These are phyloP conservation scores for Moniliophthora roreri DNA, from an alignment of 1,284 basidiomycete species.

Conservation along the genomic window DNA sequence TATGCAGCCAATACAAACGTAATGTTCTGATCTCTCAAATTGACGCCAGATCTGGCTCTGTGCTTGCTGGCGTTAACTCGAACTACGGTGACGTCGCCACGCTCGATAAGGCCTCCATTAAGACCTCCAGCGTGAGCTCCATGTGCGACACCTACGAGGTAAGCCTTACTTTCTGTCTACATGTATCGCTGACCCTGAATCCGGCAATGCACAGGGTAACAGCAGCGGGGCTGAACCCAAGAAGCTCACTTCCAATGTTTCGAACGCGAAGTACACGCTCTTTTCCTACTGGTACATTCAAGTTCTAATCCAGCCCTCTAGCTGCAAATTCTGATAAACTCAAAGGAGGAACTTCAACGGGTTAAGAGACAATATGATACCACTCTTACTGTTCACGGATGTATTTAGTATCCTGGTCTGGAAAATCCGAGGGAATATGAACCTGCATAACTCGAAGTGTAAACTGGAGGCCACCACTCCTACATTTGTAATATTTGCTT, in stretches of 20 bases:
- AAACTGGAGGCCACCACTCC: too few species aligned
- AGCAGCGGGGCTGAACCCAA: neutral
- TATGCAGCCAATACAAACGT: constrained; percentile 8
- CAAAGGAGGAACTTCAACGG: too few species aligned
- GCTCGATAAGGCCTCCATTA: constrained; percentile 1
- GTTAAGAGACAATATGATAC: too few species aligned
- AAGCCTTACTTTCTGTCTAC: neutral
- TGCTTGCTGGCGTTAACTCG: constrained; percentile 16
- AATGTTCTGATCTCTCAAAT: constrained; percentile 12
- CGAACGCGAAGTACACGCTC: neutral
- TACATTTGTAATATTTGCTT: too few species aligned
- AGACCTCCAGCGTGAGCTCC: neutral
- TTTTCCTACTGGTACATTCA: neutral
- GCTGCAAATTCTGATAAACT: constrained; percentile 2
- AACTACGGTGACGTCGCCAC: constrained; percentile 16
- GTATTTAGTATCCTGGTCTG: too few species aligned
- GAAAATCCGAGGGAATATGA: too few species aligned
- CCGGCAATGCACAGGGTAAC: neutral
- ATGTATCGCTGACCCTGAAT: neutral
- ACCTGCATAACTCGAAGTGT: too few species aligned
- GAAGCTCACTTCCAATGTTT: constrained; percentile 3
- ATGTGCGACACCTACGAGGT: constrained; percentile 6
- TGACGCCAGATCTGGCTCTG: constrained; percentile 9
- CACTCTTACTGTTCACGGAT: too few species aligned
- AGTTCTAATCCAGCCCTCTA: neutral